phyloP scores from a whole-genome alignment of 1,139 yeast genomes.

The Kodamaea sp. region DNA sequence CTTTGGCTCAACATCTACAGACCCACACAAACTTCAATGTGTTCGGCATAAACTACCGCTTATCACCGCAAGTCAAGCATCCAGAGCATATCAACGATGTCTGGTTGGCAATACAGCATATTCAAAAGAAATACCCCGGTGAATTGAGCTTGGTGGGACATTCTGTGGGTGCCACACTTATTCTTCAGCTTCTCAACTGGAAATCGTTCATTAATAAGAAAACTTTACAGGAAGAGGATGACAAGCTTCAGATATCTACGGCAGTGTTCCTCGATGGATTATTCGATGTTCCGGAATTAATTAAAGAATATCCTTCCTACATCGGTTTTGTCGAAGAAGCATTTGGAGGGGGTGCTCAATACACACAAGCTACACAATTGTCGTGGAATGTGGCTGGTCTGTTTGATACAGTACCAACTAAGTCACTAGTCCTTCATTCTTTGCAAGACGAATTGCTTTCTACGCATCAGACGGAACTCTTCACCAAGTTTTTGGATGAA shows the following conservation, averaged over 20 bases:
- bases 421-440: conserved; percentile 28
- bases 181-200: conserved; percentile 53
- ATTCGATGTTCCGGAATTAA: conserved; percentile 40
- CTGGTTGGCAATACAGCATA: conserved; percentile 38
- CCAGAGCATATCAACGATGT: conserved; percentile 69
- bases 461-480: conserved; percentile 22
- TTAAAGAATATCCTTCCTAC: conserved; percentile 48
- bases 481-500: conserved; percentile 18
- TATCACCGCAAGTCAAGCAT: conserved; percentile 63
- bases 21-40: conserved; percentile 19
- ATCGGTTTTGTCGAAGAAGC: conserved; percentile 44
- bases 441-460: conserved; percentile 38
- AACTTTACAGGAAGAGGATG: neutral
- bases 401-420: conserved; percentile 7
- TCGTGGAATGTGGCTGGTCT: conserved; percentile 14
- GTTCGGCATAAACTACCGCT: conserved; percentile 63
- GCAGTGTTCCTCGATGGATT: conserved; percentile 47
- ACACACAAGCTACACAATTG: conserved; percentile 27
- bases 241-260: neutral
- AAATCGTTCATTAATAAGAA: neutral
- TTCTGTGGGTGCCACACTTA: conserved; percentile 79
- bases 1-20: conserved; percentile 27
- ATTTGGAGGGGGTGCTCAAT: conserved; percentile 27
- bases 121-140: conserved; percentile 21
- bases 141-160: conserved; percentile 61